Base-by-base conservation (phyloP, 2,329 filamentous ascomycete species). In the Phialemonium atrogriseum region DNA sequence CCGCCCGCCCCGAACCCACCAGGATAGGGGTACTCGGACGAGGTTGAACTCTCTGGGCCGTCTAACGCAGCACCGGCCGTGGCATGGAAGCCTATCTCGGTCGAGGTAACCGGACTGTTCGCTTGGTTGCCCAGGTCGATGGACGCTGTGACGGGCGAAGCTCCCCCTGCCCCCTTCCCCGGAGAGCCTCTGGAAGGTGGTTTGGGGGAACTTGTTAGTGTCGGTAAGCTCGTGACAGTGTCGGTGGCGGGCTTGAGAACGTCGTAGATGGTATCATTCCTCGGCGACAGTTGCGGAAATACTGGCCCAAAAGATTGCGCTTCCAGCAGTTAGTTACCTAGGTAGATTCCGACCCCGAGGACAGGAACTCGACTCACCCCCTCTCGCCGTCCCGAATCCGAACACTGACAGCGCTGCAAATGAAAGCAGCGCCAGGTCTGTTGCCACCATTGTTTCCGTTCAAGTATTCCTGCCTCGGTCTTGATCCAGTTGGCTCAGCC, bases 361-460 rank as follows among this genome's bases (percentile, higher is more conserved):
- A n/a, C n/a, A n/a, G 10, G 24, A 7, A 23, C 31, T 27, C 10
- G 12, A 27, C 46, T 39, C 16, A 48, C 47, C 46, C 39, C 40
- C 43, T 11, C 40, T 28, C 15, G 35, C 44, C 22, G 23, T 30
- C 19, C 46, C 38, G 31, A 48, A 30, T 23, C 44, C 41, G 28
- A 42, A 29, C 21, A 34, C 21, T 24, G 39, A 41, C 23, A 49
- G 44, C 38, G 43, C 44, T 39, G 44, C 47, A 36, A 44, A 14
- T 11, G 38, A 46, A 15, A 47, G 43, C 42, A 49, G 42, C 34
- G 42, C 41, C 22, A 34, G 32, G 31, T 36, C 40, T 24, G 39
- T 39, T 28, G 34, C 42, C 35, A 47, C 42, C 45, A 49, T 49
- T 15, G 25, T 12, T 27, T 27, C 14, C 14, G 10, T 7, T n/a